Base-by-base conservation (phyloP, 2,329 filamentous ascomycete genomes). In the Ceratocystis huliohia region DNA sequence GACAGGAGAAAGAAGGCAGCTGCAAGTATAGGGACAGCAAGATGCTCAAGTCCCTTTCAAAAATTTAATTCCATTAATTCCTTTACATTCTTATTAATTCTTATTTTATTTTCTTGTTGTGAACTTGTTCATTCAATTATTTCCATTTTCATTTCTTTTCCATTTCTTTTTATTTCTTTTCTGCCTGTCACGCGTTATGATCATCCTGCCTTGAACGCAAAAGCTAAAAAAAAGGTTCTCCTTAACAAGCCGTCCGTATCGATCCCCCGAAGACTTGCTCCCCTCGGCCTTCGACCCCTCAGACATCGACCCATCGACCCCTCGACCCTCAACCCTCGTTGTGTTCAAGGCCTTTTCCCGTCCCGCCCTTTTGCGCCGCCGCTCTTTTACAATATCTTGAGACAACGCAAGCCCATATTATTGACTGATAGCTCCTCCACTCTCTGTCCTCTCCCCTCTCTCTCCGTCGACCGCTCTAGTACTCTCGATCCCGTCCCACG, bases 51-150 rank as follows among this genome's bases (percentile, higher is more conserved):
- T 53, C 28, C 41, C 20, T 45, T 28, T 44, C 37, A 15, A 41
- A 41, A 41, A 15, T 20, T 41, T 44, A n/a, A 44, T n/a, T 57
- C 30, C 45, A 25, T 44, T 44, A 17, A n/a, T 65, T 41, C 48
- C 41, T 53, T 41, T 44, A 50, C 53, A 2, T 13, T 10, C 22
- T 63, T 28, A 33, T 25, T 66, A 50, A 63, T 50, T 66, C 7
- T 59, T 37, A 15, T 63, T 63, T 50, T 64, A 10, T 41, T 66
- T 64, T 66, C 25, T 63, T 63, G 50, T 17, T 44, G 37, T 41
- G 37, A 41, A 41, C 37, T 41, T 41, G 37, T 41, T 41, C 37
- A 41, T 41, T 41, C 37, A 41, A 41, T 41, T 41, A 41, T 41
- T 41, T 41, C 37, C 37, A 33, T 20, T 15, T 28, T 15, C 33